phyloP scores from a whole-genome alignment of 2,329 filamentous ascomycete genomes.

The Cladophialophora carrionii region DNA sequence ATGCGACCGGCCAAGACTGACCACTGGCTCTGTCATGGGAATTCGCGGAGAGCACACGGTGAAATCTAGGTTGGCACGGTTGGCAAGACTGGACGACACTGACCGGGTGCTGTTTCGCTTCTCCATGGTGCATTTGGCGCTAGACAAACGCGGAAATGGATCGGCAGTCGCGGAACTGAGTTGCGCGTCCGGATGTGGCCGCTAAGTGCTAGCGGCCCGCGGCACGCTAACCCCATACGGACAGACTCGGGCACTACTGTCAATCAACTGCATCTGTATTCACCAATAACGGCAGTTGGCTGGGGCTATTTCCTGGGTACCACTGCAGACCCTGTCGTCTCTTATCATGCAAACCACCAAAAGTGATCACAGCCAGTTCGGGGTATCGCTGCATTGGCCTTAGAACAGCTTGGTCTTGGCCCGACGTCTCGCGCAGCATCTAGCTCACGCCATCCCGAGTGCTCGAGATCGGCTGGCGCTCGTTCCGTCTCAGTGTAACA shows the following conservation, averaged over 20 bases:
- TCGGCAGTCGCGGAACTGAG: not conserved
- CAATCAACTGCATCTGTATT: not conserved
- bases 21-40: not conserved
- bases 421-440: not conserved
- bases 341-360: not conserved
- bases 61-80: no score
- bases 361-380: not conserved
- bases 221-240: not conserved
- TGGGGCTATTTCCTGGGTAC: not conserved
- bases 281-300: not conserved
- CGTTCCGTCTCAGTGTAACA: not conserved
- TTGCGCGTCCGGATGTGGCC: not conserved
- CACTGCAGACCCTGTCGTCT: not conserved
- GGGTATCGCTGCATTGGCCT: not conserved
- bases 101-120: not conserved
- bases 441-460: not conserved
- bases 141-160: not conserved
- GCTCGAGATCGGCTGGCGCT: constrained; percentile 3
- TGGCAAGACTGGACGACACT: not conserved
- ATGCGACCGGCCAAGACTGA: not conserved
- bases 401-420: not conserved
- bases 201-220: not conserved
- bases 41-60: not conserved
- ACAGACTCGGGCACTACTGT: not conserved
- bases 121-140: not conserved